Conservation (phyloP, 2,329 filamentous ascomycete species). For the Dactylonectria macrodidyma region DNA sequence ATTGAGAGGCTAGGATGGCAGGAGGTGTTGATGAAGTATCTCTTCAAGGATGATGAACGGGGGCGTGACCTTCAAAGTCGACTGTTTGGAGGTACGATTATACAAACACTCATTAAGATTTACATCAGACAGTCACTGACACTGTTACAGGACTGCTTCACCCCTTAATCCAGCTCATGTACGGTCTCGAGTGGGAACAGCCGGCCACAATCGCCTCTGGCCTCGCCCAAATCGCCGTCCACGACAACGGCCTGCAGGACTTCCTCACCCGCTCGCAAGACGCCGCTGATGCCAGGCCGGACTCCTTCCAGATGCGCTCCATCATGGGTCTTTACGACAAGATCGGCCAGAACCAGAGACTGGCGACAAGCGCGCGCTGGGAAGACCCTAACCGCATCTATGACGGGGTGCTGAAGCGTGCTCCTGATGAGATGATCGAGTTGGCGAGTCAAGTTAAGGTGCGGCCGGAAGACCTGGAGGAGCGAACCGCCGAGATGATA, state of each 20-base stretch:
- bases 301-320: constrained; percentile 37
- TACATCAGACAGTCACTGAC: background rate
- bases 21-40: constrained; percentile 73
- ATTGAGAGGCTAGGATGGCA: constrained; percentile 76
- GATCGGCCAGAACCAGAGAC: constrained; percentile 66
- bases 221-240: constrained; percentile 82
- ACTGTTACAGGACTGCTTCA: constrained; percentile 59
- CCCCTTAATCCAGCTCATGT: constrained; percentile 88
- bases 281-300: constrained; percentile 41
- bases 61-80: constrained; percentile 79
- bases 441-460: constrained; percentile 73
- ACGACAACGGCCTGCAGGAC: constrained; percentile 68
- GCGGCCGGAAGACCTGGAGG: constrained; percentile 68
- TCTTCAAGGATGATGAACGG: constrained; percentile 77
- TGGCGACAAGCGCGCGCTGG: constrained; percentile 65
- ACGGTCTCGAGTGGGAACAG: constrained; percentile 86
- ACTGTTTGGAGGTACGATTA: constrained; percentile 69
- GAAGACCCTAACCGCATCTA: constrained; percentile 75
- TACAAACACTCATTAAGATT: constrained; percentile 41
- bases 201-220: constrained; percentile 86
- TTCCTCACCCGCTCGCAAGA: constrained; percentile 71
- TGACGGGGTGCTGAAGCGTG: constrained; percentile 77
- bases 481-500: constrained; percentile 75
- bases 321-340: constrained; percentile 73
- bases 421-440: constrained; percentile 73